Evolutionary conservation across 2,329 filamentous ascomycete species (phyloP).

Genomic region (Pseudocercospora fuligena): DNA sequence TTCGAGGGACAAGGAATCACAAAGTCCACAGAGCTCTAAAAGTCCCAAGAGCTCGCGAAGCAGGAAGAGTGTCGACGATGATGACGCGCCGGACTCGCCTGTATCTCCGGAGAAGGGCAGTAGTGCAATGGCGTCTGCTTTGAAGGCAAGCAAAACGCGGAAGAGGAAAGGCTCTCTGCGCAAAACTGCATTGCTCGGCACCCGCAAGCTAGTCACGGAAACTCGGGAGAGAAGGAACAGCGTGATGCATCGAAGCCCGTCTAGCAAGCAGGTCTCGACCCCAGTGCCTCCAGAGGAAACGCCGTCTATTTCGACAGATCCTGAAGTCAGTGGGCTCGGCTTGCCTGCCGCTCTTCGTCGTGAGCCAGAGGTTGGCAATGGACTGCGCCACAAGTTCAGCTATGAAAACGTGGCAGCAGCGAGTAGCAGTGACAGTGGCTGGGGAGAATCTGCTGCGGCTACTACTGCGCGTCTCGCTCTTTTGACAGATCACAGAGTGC

Average conservation of each 20-base stretch:
- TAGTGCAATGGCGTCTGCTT: constrained; percentile 31
- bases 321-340: neutral
- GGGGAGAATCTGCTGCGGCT: constrained; percentile 40
- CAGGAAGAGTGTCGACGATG: constrained; percentile 40
- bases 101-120: constrained; percentile 35
- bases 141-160: constrained; percentile 55
- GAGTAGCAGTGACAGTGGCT: constrained; percentile 34
- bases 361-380: constrained; percentile 20
- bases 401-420: constrained; percentile 44
- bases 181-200: constrained; percentile 82
- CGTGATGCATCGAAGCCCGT: constrained; percentile 42
- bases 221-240: constrained; percentile 56
- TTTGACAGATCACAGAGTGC: constrained; percentile 33
- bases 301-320: neutral
- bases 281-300: constrained; percentile 9
- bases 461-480: constrained; percentile 36
- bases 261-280: constrained; percentile 35
- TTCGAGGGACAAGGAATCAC: constrained; percentile 37
- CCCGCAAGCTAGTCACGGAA: constrained; percentile 63
- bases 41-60: constrained; percentile 34
- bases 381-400: constrained; percentile 39
- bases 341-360: constrained; percentile 7
- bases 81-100: constrained; percentile 29
- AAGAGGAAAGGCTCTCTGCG: constrained; percentile 82
- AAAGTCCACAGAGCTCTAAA: constrained; percentile 34